Evolutionary conservation across 2,329 filamentous ascomycete species (phyloP).

Genomic region (Neonectria hederae): DNA sequence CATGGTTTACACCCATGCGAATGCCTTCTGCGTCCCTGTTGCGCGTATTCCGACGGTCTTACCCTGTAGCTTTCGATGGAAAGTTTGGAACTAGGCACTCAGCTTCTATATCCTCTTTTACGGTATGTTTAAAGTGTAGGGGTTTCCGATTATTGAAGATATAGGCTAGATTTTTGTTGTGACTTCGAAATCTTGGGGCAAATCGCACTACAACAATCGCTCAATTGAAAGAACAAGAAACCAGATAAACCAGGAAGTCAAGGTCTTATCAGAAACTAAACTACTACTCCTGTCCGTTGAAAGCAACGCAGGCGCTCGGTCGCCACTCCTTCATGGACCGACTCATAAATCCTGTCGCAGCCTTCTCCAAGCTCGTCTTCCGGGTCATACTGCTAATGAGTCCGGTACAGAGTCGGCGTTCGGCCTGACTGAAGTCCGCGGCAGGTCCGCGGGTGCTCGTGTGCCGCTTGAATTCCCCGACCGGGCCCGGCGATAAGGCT

Average conservation of each 20-base stretch:
- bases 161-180: too few relatives aligned
- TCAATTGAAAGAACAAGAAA: too few relatives aligned
- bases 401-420: background rate
- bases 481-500: slow-evolving; percentile 37
- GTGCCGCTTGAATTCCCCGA: slow-evolving; percentile 35
- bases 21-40: background rate
- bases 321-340: background rate
- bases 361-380: background rate
- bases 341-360: too few relatives aligned
- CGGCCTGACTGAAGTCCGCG: slow-evolving; percentile 21
- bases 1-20: background rate
- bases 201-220: too few relatives aligned
- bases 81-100: background rate
- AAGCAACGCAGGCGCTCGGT: background rate
- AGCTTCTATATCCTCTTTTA: background rate
- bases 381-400: background rate
- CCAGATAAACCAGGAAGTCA: too few relatives aligned
- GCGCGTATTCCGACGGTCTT: background rate
- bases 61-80: background rate
- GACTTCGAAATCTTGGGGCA: too few relatives aligned
- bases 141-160: background rate
- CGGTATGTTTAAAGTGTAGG: background rate
- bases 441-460: background rate
- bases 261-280: too few relatives aligned
- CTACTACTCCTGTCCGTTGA: too few relatives aligned